Base-by-base conservation (phyloP, 495 filamentous ascomycete genomes). In the Hypoxylon perforatum region DNA sequence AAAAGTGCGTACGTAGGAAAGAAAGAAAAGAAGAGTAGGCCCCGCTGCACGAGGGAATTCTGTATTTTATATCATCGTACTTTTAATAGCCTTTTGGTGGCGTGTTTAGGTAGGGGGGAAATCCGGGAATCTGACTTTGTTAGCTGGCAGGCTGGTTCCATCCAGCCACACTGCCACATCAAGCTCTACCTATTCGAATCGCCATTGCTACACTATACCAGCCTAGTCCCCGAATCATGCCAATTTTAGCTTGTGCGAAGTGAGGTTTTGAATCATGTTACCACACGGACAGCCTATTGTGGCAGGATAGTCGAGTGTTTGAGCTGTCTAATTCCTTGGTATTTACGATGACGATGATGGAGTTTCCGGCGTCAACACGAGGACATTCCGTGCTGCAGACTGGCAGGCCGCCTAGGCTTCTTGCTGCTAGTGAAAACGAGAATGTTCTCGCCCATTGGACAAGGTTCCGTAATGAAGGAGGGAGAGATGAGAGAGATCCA, bases 381-480 rank as follows among this genome's bases (percentile, higher is more conserved):
- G 36, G 7, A 17, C 35, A 38, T 8, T n/a, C n/a, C 5, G 41
- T 8, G 17, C 17, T 8, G 41, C n/a, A 42, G 38, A 18, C 1
- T 36, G 30, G n/a, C 49, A 18, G 33, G 41, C 30, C 14, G 30
- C 42, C 50, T 22, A 67, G 2, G n/a, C n/a, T n/a, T n/a, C n/a
- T n/a, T n/a, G n/a, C n/a, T n/a, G n/a, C n/a, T n/a, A 38, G 21
- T 47, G 30, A 54, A 51, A 12, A 42, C 46, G 19, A 46, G 38
- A 67, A 61, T 61, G 21, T 45, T 57, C 45, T 38, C 46, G 21
- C 36, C 30, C 18, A 61, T 61, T 61, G 57, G 52, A 33, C 21
- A 22, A 22, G 15, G 17, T 3, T 5, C 51, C 18, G 41, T 38
- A 38, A 19, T n/a, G 15, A 44, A 18, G 11, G 21, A 22, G 21